A percentile compares a stretch with the other conserved stretches of the same genome.
Conservation (phyloP, 225 moss, liverwort and hornwort genomes). For the Physcomitrium patens region DNA sequence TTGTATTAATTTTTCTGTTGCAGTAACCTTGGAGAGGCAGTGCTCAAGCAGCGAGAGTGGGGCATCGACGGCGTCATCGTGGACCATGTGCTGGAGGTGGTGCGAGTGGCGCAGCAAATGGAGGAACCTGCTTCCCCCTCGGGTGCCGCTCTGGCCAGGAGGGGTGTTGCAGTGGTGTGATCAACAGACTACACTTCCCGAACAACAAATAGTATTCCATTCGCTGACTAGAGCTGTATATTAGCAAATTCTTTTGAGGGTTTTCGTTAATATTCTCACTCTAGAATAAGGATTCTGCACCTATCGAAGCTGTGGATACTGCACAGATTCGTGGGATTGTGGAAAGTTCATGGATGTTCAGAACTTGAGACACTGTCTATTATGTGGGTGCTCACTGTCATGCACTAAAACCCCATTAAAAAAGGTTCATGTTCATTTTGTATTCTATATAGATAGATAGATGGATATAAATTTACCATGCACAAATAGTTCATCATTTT, state of each 20-base stretch:
- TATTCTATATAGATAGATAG: background rate
- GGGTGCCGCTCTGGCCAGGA: conserved; percentile 1
- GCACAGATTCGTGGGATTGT: background rate
- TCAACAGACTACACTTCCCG: background rate
- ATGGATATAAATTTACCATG: no score
- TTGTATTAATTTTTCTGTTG: conserved; percentile 16
- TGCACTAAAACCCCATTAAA: background rate
- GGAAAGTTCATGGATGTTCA: background rate
- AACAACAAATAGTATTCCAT: background rate
- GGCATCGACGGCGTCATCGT: conserved; percentile 87
- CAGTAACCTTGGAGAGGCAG: conserved; percentile 85
- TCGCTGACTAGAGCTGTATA: background rate
- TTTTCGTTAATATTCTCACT: background rate
- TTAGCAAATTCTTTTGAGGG: background rate
- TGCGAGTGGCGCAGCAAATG: conserved; percentile 47
- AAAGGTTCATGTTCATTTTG: conserved; percentile 5
- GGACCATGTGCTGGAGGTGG: conserved; percentile 85
- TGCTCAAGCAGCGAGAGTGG: conserved; percentile 59
- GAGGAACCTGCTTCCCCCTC: conserved; percentile 26
- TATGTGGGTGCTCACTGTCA: background rate
- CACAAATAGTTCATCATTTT: no score
- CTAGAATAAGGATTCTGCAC: background rate
- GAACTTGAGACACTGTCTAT: background rate
- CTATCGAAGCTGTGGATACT: background rate
- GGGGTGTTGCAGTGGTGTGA: conserved; percentile 36